Conservation (phyloP, 2,329 filamentous ascomycete species). For the Diaporthe caulivora region DNA sequence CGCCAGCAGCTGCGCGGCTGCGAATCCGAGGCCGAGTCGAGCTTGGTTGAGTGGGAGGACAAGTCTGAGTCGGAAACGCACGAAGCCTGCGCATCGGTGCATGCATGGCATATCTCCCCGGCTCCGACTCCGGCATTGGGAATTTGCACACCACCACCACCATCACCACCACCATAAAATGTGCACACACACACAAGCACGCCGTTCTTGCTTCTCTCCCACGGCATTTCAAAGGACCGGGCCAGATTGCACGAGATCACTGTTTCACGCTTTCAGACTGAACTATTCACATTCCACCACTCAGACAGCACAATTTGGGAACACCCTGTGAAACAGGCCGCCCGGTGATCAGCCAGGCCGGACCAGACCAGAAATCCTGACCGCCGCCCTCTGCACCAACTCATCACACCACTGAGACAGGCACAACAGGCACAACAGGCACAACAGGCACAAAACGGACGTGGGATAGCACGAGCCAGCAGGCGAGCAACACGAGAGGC, state of each 20-base stretch:
- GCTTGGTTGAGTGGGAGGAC: neutral
- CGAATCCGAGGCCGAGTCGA: neutral
- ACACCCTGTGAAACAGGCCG: constrained; percentile 25
- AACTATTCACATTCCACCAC: constrained; percentile 7
- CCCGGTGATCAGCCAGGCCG: constrained; percentile 3
- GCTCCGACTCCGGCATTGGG: constrained; percentile 24
- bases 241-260: neutral
- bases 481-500: constrained; percentile 19
- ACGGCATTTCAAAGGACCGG: neutral
- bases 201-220: neutral
- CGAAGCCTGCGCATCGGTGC: neutral
- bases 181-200: constrained; percentile 1
- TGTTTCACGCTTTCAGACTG: neutral
- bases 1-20: constrained; percentile 6
- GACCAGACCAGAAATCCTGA: constrained; percentile 10
- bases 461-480: constrained; percentile 4
- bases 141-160: constrained; percentile 28
- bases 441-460: constrained; percentile 11
- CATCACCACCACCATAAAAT: constrained; percentile 24
- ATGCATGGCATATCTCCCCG: constrained; percentile 6
- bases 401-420: constrained; percentile 32
- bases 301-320: constrained; percentile 34
- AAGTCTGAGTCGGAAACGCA: constrained; percentile 1
- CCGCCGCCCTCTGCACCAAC: neutral
- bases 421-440: too few species aligned